These are phyloP conservation scores for Closterium sp. DNA, from an alignment of 139 green algal species.

Conservation along the genomic window DNA sequence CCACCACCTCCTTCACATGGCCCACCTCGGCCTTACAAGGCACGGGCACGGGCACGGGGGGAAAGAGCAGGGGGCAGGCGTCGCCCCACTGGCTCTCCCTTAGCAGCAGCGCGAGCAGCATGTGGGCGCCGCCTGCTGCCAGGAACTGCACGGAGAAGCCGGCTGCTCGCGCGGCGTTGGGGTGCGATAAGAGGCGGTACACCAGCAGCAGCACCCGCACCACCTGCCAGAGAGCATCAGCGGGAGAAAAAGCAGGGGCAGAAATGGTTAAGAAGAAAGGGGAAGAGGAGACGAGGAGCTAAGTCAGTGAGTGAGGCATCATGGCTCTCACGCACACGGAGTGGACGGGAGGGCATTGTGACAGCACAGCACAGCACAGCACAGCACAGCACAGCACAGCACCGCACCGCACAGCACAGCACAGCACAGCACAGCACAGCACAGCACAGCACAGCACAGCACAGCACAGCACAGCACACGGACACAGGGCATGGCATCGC, in stretches of 20 bases:
- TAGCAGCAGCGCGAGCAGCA: slow-evolving; percentile 32
- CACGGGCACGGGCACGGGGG: too few relatives aligned
- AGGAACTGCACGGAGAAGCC: slow-evolving; percentile 38
- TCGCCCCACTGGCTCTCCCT: slow-evolving; percentile 33
- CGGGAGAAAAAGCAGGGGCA: neutral
- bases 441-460: too few relatives aligned
- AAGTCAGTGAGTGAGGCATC: neutral
- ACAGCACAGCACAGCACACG: too few relatives aligned
- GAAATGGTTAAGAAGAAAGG: neutral
- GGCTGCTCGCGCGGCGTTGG: slow-evolving; percentile 21
- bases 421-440: too few relatives aligned
- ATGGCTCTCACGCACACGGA: neutral
- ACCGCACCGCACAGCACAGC: too few relatives aligned
- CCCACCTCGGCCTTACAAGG: neutral
- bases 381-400: too few relatives aligned
- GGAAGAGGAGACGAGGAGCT: neutral
- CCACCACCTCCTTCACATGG: neutral
- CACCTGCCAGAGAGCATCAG: slow-evolving; percentile 28
- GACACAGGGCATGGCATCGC: neutral
- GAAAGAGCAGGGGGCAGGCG: neutral
- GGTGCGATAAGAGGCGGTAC: slow-evolving; percentile 42
- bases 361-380: too few relatives aligned
- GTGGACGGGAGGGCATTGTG: neutral
- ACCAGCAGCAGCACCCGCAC: slow-evolving; percentile 47
- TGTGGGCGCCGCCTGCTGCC: slow-evolving; percentile 12